These are phyloP conservation scores for Apiospora koreana DNA, from an alignment of 2,329 filamentous ascomycete species.

Conservation along the genomic window DNA sequence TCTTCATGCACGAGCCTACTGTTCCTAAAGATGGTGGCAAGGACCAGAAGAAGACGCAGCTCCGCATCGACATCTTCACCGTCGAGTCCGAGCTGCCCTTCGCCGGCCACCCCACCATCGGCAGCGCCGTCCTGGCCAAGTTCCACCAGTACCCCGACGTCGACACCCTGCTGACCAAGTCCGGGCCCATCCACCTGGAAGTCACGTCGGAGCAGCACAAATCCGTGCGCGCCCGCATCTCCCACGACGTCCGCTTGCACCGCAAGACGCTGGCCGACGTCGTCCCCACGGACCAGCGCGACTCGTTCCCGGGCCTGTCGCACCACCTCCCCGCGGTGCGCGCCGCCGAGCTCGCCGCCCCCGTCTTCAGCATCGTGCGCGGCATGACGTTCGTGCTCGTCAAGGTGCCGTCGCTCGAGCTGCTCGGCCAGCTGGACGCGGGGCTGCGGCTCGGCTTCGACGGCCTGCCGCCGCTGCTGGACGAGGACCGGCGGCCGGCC, in stretches of 20 bases:
- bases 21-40: constrained; percentile 24
- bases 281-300: constrained; percentile 20
- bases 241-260: constrained; percentile 68
- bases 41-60: constrained; percentile 9
- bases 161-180: constrained; percentile 53
- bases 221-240: constrained; percentile 61
- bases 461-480: constrained; percentile 38
- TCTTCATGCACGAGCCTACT: constrained; percentile 56
- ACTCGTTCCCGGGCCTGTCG: constrained; percentile 21
- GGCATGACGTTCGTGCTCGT: constrained; percentile 75
- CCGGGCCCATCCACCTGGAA: constrained; percentile 49
- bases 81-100: constrained; percentile 57
- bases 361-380: constrained; percentile 65
- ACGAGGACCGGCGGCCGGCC: constrained; percentile 52
- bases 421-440: constrained; percentile 46
- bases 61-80: constrained; percentile 62
- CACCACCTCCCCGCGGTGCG: constrained; percentile 22
- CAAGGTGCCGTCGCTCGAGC: constrained; percentile 59
- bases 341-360: constrained; percentile 36
- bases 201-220: background rate
- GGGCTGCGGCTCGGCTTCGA: constrained; percentile 33
- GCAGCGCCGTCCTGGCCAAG: constrained; percentile 52
- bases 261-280: constrained; percentile 37
- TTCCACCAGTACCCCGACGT: constrained; percentile 35
- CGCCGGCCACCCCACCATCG: constrained; percentile 64